Evolutionary conservation across 495 filamentous ascomycete species (phyloP).

Genomic region (Saxispiralis lemnorum): DNA sequence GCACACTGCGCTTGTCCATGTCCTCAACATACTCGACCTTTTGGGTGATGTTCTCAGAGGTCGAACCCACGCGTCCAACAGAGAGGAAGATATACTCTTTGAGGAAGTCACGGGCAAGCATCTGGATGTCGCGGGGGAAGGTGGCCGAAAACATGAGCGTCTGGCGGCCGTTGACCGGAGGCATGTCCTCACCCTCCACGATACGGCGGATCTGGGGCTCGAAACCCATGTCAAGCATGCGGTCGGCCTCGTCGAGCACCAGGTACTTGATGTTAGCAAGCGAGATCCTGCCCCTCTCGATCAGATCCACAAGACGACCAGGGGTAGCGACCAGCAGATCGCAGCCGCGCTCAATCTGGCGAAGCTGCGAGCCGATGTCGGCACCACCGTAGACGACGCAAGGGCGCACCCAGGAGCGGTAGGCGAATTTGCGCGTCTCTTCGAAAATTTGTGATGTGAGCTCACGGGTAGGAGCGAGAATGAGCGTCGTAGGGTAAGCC

Average conservation of each 20-base stretch:
- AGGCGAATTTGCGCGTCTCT: slow-evolving; percentile 92
- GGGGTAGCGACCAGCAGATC: slow-evolving; percentile 95
- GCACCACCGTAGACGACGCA: slow-evolving; percentile 99
- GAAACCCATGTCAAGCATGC: slow-evolving; percentile 99
- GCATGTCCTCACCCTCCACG: slow-evolving; percentile 97
- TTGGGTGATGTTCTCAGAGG: slow-evolving; percentile 98
- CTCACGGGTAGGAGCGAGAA: slow-evolving; percentile 91
- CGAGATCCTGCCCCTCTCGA: slow-evolving; percentile 95
- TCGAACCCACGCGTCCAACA: slow-evolving; percentile 97
- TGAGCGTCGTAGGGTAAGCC: slow-evolving; percentile 87
- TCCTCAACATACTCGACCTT: slow-evolving; percentile 98
- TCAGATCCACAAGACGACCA: slow-evolving; percentile 89
- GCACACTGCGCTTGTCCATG: slow-evolving; percentile 86
- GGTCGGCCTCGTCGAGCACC: slow-evolving; percentile 97
- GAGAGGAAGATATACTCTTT: slow-evolving; percentile 98
- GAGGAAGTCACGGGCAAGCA: slow-evolving; percentile 93
- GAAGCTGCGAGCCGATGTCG: slow-evolving; percentile 90
- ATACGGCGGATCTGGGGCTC: slow-evolving; percentile 98
- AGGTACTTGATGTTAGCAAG: slow-evolving; percentile 94
- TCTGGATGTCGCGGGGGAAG: slow-evolving; percentile 96
- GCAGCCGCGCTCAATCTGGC: slow-evolving; percentile 92
- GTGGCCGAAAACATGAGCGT: slow-evolving; percentile 99
- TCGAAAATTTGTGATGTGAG: slow-evolving; percentile 97
- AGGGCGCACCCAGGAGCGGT: slow-evolving; percentile 95
- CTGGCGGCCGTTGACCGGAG: slow-evolving; percentile 63